Evolutionary conservation across 1,139 yeast genomes (phyloP).

Genomic region (Protomyces macrosporus): DNA sequence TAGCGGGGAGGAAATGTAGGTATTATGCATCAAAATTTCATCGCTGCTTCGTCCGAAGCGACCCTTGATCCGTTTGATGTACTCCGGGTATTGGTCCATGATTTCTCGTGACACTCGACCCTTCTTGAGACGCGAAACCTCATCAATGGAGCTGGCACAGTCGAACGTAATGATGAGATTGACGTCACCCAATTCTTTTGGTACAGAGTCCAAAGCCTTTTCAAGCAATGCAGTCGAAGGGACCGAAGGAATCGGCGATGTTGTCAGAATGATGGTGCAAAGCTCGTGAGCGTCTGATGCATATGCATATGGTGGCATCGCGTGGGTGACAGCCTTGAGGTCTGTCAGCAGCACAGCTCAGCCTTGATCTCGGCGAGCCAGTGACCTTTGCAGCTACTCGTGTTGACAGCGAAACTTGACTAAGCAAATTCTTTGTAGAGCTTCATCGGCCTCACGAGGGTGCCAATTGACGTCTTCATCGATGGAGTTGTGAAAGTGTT

Average conservation of each 20-base stretch:
- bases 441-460: too few relatives aligned
- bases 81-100: constrained; percentile 5
- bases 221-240: constrained; percentile 11
- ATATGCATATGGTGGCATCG: too few relatives aligned
- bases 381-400: too few relatives aligned
- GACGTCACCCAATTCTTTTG: neutral
- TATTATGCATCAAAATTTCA: neutral
- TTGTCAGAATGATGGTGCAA: constrained; percentile 11
- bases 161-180: constrained; percentile 12
- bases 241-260: constrained; percentile 17
- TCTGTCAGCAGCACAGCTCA: too few relatives aligned
- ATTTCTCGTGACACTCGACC: constrained; percentile 8
- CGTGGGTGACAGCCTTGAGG: too few relatives aligned
- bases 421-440: too few relatives aligned
- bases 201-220: constrained; percentile 3
- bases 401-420: too few relatives aligned
- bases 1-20: neutral
- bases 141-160: neutral
- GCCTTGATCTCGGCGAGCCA: too few relatives aligned
- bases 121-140: constrained; percentile 2
- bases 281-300: too few relatives aligned
- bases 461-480: too few relatives aligned
- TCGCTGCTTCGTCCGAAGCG: neutral
- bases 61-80: constrained; percentile 8
- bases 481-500: too few relatives aligned